Conservation (phyloP, 2,329 filamentous ascomycete species). For the Beauveria bassiana region DNA sequence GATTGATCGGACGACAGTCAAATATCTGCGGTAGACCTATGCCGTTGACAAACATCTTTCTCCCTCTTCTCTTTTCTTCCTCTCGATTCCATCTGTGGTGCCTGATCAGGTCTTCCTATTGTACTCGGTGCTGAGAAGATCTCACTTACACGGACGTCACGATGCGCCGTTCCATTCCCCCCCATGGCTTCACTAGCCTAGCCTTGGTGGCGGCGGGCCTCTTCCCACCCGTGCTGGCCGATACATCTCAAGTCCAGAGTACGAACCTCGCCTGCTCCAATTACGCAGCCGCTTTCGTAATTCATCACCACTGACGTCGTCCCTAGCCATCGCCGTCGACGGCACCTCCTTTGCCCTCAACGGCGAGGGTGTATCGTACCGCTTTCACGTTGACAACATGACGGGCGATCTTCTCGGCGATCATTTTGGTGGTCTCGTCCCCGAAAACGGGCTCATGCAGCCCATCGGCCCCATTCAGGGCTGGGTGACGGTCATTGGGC, state of each 20-base stretch:
- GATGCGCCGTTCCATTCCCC: background rate
- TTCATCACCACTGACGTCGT: background rate
- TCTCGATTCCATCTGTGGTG: background rate
- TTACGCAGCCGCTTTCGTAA: too few species aligned
- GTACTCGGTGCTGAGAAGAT: background rate
- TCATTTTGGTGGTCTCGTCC: slow-evolving; percentile 51
- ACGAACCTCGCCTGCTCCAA: background rate
- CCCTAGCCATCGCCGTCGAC: slow-evolving; percentile 42
- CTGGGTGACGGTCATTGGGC: slow-evolving; percentile 45
- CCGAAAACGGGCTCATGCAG: slow-evolving; percentile 37
- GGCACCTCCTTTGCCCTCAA: slow-evolving; percentile 50
- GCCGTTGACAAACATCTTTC: background rate
- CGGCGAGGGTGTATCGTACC: slow-evolving; percentile 50
- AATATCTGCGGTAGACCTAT: background rate
- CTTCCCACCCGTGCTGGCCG: background rate
- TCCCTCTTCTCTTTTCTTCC: background rate
- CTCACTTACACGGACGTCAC: background rate
- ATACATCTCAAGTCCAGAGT: slow-evolving; percentile 3
- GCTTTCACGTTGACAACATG: slow-evolving; percentile 51
- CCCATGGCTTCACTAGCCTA: background rate
- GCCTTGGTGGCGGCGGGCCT: background rate
- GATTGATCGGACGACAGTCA: slow-evolving; percentile 3
- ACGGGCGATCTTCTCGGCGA: slow-evolving; percentile 51
- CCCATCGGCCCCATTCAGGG: slow-evolving; percentile 32
- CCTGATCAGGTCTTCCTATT: too few species aligned